phyloP scores from a whole-genome alignment of 768 basidiomycete species.

The Kwoniella dendrophila region DNA sequence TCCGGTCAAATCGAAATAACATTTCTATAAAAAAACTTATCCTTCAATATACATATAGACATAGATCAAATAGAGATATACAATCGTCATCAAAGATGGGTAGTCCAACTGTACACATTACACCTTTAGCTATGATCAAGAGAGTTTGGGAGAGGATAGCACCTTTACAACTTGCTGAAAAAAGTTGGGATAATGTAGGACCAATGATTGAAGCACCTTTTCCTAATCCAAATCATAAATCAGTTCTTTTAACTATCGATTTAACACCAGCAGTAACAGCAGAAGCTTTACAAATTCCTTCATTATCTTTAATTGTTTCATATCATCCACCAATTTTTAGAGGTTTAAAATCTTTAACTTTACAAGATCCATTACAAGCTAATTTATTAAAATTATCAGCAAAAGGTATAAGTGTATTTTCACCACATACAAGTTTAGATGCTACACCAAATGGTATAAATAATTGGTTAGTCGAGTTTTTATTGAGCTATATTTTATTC shows the following conservation, averaged over 20 bases:
- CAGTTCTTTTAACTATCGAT: conserved; percentile 73
- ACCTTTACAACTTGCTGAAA: conserved; percentile 79
- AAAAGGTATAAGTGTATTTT: conserved; percentile 80
- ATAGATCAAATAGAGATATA: neutral
- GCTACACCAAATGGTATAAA: conserved; percentile 81
- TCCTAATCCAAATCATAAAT: conserved; percentile 60
- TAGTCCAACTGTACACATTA: conserved; percentile 2
- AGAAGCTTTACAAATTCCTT: conserved; percentile 49
- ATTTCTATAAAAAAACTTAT: no score
- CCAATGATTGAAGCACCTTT: conserved; percentile 64
- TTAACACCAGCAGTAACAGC: conserved; percentile 55
- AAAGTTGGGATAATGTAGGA: conserved; percentile 89
- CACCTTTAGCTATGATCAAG: conserved; percentile 48
- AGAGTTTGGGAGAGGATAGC: conserved; percentile 64
- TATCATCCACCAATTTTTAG: conserved; percentile 60
- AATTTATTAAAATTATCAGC: conserved; percentile 79
- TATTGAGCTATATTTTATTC: neutral
- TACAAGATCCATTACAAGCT: conserved; percentile 74
- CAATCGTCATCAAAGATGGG: conserved; percentile 12
- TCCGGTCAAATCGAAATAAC: no score
- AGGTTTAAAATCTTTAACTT: conserved; percentile 75
- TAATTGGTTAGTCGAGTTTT: conserved; percentile 66
- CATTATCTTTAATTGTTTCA: conserved; percentile 47
- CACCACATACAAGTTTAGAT: conserved; percentile 87
- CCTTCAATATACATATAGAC: no score